These are phyloP conservation scores for Penicillium goetzii DNA, from an alignment of 495 filamentous ascomycete species.

Conservation along the genomic window DNA sequence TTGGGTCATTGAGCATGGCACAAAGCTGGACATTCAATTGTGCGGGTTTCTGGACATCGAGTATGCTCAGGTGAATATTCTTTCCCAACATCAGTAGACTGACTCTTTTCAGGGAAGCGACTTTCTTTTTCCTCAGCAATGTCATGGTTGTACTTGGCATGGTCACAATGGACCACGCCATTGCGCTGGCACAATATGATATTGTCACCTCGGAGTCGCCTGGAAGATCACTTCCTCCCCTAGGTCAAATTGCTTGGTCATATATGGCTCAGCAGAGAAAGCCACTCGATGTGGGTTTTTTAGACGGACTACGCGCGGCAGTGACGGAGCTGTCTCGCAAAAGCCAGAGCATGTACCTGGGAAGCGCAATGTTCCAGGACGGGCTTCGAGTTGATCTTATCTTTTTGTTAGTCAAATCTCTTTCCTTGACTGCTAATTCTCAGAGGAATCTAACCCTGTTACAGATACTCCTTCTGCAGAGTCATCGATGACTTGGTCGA, in stretches of 20 bases:
- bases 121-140: conserved; percentile 71
- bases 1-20: conserved; percentile 65
- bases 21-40: conserved; percentile 59
- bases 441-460: neutral
- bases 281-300: conserved; percentile 10
- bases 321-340: conserved; percentile 56
- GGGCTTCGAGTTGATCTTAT: conserved; percentile 67
- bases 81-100: neutral
- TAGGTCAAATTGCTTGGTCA: conserved; percentile 7
- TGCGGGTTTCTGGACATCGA: conserved; percentile 69
- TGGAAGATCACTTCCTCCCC: neutral
- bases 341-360: conserved; percentile 71
- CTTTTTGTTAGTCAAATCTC: conserved; percentile 48
- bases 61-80: conserved; percentile 38
- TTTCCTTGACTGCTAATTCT: neutral
- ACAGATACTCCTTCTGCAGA: conserved; percentile 70
- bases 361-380: conserved; percentile 64
- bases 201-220: neutral
- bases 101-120: conserved; percentile 35
- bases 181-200: conserved; percentile 54
- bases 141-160: conserved; percentile 66
- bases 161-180: conserved; percentile 63
- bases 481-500: conserved; percentile 73
- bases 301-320: conserved; percentile 58
- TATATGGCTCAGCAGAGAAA: conserved; percentile 10